A percentile compares a stretch with the other conserved stretches of the same genome.
Conservation (phyloP, 202 grass and related monocot species). For the Setaria italica region DNA sequence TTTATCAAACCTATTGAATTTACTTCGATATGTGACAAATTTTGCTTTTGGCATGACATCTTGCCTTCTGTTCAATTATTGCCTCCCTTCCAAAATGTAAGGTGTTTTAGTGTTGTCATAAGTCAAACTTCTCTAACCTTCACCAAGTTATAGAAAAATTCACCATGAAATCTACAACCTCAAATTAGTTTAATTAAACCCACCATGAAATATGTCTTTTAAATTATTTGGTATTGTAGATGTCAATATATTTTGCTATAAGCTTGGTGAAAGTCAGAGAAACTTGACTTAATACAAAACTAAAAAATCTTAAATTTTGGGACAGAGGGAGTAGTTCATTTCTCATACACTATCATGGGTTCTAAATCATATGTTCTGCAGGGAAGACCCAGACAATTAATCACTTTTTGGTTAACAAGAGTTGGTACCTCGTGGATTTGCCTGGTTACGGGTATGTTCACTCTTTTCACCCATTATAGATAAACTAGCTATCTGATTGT, state of each 20-base stretch:
- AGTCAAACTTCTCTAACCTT: too few relatives aligned
- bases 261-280: too few relatives aligned
- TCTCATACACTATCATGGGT: background rate
- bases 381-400: slow-evolving; percentile 96
- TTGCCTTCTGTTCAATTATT: background rate
- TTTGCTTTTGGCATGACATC: background rate
- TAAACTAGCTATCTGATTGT: background rate
- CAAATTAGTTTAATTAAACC: too few relatives aligned
- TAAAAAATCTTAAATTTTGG: too few relatives aligned
- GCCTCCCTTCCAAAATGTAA: too few relatives aligned
- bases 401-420: slow-evolving; percentile 95
- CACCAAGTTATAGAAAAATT: too few relatives aligned
- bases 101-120: too few relatives aligned
- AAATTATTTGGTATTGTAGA: too few relatives aligned
- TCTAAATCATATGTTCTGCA: slow-evolving; percentile 50
- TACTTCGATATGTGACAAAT: background rate
- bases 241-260: too few relatives aligned
- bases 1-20: slow-evolving; percentile 1
- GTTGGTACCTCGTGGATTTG: slow-evolving; percentile 96
- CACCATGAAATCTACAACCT: too few relatives aligned
- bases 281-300: too few relatives aligned
- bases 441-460: slow-evolving; percentile 90
- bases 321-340: background rate
- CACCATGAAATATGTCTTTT: too few relatives aligned
- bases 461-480: slow-evolving; percentile 1